Evolutionary conservation across 768 basidiomycete genomes (phyloP), one percentile per base, ranked within the genome.

Genomic region (Jaapia argillacea): DNA sequence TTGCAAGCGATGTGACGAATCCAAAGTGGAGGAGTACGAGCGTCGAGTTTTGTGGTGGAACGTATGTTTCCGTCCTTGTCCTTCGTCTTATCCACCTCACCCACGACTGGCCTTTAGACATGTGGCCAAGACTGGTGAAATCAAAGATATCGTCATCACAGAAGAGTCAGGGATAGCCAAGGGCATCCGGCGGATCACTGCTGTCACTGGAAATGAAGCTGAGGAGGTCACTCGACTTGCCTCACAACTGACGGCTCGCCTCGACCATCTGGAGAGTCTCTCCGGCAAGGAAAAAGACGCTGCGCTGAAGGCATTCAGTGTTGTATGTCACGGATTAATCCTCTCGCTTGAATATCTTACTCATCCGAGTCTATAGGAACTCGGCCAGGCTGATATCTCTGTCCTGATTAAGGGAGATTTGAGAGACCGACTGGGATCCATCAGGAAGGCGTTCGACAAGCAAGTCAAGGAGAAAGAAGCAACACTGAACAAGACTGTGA

Each of bases 81-180:
- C 36, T 1, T 25, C 12, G 16, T 40, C 21, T 37, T 24, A 36
- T 22, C n/a, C 25, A 13, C 24, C 21, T 13, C 26, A 36, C 24
- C 12, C 24, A n/a, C 24, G 16, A 18, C 7, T 27, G 91, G 89
- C 1, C n/a, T n/a, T n/a, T n/a, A n/a, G n/a, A n/a, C 96, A 99
- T 58, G 96, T 99, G 43, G 75, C 79, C n/a, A 87, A 82, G 64
- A 99, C 96, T 0, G 90, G 93, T 14, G 90, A 93, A 54, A 98
- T 99, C 73, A 93, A 94, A 64, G 85, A 90, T 58, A 85, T 99
- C 59, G 82, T 93, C 23, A 85, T 99, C 48, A 83, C 77, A 4
- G 96, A 98, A 55, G 96, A 98, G 61, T 87, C 87, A 3, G 93
- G 93, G 25, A 98, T 98, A 54, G 96, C 96, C 5, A 98, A 98